Evolutionary conservation across 352 stramenopile species (phyloP), one percentile per base, ranked within the genome.

Genomic region (Aphanomyces cochlioides): DNA sequence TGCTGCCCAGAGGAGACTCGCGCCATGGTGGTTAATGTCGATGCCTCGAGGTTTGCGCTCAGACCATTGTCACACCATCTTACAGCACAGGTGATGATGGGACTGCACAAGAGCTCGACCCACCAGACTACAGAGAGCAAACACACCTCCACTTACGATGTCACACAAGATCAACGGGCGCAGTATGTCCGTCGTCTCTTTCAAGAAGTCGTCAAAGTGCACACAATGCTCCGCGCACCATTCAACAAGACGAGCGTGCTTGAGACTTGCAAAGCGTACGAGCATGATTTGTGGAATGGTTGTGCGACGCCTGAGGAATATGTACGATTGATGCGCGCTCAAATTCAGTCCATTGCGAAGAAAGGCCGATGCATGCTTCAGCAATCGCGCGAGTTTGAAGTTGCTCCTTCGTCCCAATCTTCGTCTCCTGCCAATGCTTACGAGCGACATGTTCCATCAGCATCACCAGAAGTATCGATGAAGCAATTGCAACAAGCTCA

Each of bases 401-500:
- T 3, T 12, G 17, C 17, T 17, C 58, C 58, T n/a, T 45, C 58
- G 17, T 21, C n/a, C 12, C 19, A 28, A 28, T n/a, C 58, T 4
- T 21, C 43, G 21, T 12, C 58, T 17, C 13, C 38, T n/a, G 19
- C 58, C 10, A 17, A 36, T 12, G 15, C 50, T 21, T 36, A 19
- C 50, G 50, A 58, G 15, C 15, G 15, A 7, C 50, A 19, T 58
- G 50, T 36, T 12, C 50, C 50, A 12, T 58, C 56, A 17, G 28
- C 56, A n/a, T 54, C 60, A 15, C 60, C 37, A 4, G 60, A 67
- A 57, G 28, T 54, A 3, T 28, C 47, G 7, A 57, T 41, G 10
- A 8, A 7, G 38, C 10, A 17, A 13, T 56, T 67, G n/a, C 60
- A 67, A 57, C 60, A 67, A 67, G 60, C 60, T n/a, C 60, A 67